phyloP scores from a whole-genome alignment of 495 filamentous ascomycete genomes.

The Xylaria nigripes region DNA sequence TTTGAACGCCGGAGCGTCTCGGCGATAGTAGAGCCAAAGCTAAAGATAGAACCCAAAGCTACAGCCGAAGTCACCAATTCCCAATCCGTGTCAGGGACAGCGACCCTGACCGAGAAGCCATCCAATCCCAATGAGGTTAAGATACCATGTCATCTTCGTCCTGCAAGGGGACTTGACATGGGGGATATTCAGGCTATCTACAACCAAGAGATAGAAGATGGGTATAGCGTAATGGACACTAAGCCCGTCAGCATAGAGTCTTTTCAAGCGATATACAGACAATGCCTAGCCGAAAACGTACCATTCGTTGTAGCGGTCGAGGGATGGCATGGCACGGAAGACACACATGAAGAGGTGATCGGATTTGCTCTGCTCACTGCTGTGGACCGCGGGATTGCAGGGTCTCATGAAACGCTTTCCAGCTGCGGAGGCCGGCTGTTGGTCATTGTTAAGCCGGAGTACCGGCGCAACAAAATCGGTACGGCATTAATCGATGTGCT shows the following conservation, averaged over 20 bases:
- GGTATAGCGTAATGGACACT: slow-evolving; percentile 26
- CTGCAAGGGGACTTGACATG: slow-evolving; percentile 25
- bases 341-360: slow-evolving; percentile 13
- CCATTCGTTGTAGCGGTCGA: slow-evolving; percentile 37
- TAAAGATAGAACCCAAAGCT: neutral
- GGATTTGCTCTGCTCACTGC: slow-evolving; percentile 29
- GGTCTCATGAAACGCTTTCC: slow-evolving; percentile 10
- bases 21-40: too few relatives aligned
- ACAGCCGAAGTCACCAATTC: neutral
- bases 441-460: slow-evolving; percentile 28
- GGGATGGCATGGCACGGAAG: slow-evolving; percentile 8
- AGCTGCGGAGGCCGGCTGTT: slow-evolving; percentile 18
- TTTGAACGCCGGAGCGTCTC: too few relatives aligned
- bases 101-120: neutral
- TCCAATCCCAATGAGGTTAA: slow-evolving; percentile 17
- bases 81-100: neutral
- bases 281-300: slow-evolving; percentile 15
- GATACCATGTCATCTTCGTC: slow-evolving; percentile 28
- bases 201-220: slow-evolving; percentile 29
- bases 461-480: slow-evolving; percentile 29
- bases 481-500: slow-evolving; percentile 31
- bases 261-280: slow-evolving; percentile 21
- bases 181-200: slow-evolving; percentile 25
- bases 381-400: slow-evolving; percentile 5
- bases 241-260: slow-evolving; percentile 11